A percentile compares a stretch with the other conserved stretches of the same genome.
phyloP scores from a whole-genome alignment of 2,329 filamentous ascomycete genomes.

The Talaromyces albobiverticillius region DNA sequence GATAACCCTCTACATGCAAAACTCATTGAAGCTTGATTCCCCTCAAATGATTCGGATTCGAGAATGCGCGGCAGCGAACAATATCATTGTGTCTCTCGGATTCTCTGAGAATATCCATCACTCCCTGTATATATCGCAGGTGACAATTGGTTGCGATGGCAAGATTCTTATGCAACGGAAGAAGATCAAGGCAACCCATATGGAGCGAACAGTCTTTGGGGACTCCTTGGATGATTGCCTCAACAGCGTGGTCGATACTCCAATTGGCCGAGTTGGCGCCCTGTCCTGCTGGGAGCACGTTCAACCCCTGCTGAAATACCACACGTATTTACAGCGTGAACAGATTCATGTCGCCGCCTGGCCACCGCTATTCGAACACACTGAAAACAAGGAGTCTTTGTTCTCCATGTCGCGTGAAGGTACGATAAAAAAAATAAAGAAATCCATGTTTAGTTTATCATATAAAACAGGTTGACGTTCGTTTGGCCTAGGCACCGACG shows the following conservation, averaged over 20 bases:
- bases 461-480: not conserved
- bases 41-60: constrained; percentile 55
- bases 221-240: constrained; percentile 54
- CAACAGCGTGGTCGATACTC: constrained; percentile 46
- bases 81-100: constrained; percentile 53
- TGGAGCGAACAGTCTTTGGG: constrained; percentile 56
- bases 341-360: constrained; percentile 50
- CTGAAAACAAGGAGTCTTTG: no score
- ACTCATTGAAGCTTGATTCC: constrained; percentile 50
- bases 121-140: constrained; percentile 54
- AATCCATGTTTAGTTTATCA: no score
- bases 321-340: constrained; percentile 44
- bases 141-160: constrained; percentile 50
- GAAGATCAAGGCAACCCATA: constrained; percentile 58
- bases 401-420: not conserved
- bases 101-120: constrained; percentile 54
- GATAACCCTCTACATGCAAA: constrained; percentile 45
- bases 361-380: constrained; percentile 30
- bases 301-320: constrained; percentile 51
- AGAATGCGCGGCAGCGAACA: constrained; percentile 47
- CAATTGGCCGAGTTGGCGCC: constrained; percentile 40
- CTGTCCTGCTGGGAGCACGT: constrained; percentile 53
- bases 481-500: not conserved
- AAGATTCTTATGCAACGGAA: constrained; percentile 53
- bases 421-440: not conserved